Percentiles rank a stretch among this genome's conserved stretches.
Conservation (phyloP, 805 yeast species). For the Dipodascus geniculatus region DNA sequence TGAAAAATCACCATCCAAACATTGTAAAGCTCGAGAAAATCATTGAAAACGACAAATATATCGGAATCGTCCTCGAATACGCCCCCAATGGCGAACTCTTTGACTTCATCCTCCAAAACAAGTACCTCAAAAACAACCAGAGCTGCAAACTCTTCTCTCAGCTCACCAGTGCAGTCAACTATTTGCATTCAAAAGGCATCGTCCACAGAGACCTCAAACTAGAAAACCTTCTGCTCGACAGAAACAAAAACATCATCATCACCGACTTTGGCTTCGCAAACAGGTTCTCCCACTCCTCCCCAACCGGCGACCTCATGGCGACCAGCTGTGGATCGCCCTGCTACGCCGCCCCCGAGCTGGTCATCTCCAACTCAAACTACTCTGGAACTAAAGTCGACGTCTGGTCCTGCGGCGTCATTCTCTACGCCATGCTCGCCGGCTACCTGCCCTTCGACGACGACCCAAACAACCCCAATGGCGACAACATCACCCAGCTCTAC, state of each 20-base stretch:
- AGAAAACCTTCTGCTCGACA: constrained; percentile 67
- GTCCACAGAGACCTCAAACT: constrained; percentile 70
- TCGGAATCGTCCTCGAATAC: constrained; percentile 92
- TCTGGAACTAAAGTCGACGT: constrained; percentile 90
- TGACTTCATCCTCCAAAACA: constrained; percentile 78
- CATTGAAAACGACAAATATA: constrained; percentile 83
- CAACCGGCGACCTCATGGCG: constrained; percentile 59
- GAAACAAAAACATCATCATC: constrained; percentile 73
- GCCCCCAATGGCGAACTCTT: constrained; percentile 97
- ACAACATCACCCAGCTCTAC: constrained; percentile 81
- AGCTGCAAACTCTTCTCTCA: constrained; percentile 89
- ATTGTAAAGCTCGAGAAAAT: constrained; percentile 88
- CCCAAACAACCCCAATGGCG: constrained; percentile 91
- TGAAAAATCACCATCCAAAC: constrained; percentile 69
- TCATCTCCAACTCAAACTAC: constrained; percentile 74
- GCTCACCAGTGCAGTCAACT: constrained; percentile 87
- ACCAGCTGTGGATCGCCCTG: constrained; percentile 97
- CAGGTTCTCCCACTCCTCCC: constrained; percentile 39
- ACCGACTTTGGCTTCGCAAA: constrained; percentile 97
- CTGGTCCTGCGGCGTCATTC: constrained; percentile 93
- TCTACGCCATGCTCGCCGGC: constrained; percentile 95
- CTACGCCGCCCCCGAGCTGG: constrained; percentile 96
- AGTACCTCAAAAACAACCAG: constrained; percentile 72
- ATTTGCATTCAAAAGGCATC: constrained; percentile 70
- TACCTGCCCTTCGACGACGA: constrained; percentile 97